Base-by-base conservation (phyloP, 2,329 filamentous ascomycete species). In the Akanthomyces lecanii region DNA sequence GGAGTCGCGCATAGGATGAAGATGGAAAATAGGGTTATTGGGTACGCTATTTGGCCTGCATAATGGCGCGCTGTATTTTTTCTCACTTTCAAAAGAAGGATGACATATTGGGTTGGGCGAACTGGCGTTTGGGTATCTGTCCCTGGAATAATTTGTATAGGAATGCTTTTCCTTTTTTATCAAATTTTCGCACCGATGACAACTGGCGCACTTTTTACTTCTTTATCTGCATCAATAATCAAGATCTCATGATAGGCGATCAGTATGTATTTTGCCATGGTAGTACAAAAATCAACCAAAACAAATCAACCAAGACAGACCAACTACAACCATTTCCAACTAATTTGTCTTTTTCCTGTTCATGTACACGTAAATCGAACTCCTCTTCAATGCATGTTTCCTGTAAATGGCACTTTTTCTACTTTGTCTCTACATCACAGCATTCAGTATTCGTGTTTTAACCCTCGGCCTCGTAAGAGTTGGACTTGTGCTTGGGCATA, bases 401-500 rank as follows among this genome's bases (percentile, higher is more conserved):
- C 50, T 21, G 25, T 42, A 21, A 33, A 44, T 18, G 36, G 18
- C 14, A 28, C 55, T 36, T 36, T 30, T 54, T 18, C 40, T 30
- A 30, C 28, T 30, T 30, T 30, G 28, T 3, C 18, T 3, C 11
- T 44, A n/a, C 21, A 23, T 51, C n/a, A 33, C n/a, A 2, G n/a
- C 8, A 12, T 25, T 18, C 21, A 5, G 25, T n/a, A 48, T n/a
- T 18, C 21, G 23, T 48, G 4, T 5, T 10, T 69, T 75, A 89
- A 55, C 89, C 89, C 72, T 91, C 88, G 1, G 87, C 89, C 75
- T 92, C 91, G 55, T 97, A 97, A 60, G 88, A 85, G 73, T 96
- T 96, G 53, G 91, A 95, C 81, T 97, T 98, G 81, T 99, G 95
- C 82, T 99, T 99, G 3, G 95, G 95, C 78, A 94, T 87, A 78